Evolutionary conservation across 768 basidiomycete genomes (phyloP).

Genomic region (Tylopilus sp.): DNA sequence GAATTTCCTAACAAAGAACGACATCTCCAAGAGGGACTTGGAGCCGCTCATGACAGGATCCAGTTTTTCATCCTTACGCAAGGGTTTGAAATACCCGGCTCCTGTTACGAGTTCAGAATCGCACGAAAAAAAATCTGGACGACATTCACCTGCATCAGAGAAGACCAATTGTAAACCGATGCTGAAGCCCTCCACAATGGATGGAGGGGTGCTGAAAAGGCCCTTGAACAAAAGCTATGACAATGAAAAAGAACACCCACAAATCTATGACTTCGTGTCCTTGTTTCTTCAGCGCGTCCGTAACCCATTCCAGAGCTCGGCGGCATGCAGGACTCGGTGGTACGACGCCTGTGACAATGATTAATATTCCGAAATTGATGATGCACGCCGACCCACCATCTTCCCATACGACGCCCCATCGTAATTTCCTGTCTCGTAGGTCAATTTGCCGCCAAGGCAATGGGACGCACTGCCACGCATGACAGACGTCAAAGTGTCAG

Average conservation of each 20-base stretch:
- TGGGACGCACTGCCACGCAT: constrained; percentile 36
- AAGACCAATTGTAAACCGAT: constrained; percentile 55
- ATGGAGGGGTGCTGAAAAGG: constrained; percentile 40
- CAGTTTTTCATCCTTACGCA: constrained; percentile 35
- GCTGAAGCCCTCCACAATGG: constrained; percentile 46
- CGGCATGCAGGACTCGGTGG: constrained; percentile 39
- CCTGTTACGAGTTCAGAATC: constrained; percentile 31
- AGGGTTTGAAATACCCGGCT: constrained; percentile 36
- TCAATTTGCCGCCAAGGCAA: constrained; percentile 41
- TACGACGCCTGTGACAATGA: constrained; percentile 29
- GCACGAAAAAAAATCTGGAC: background rate
- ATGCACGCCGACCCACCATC: constrained; percentile 33
- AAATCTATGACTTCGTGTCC: constrained; percentile 42
- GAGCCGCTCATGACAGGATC: constrained; percentile 29
- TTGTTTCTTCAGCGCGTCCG: constrained; percentile 32
- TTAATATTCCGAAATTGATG: background rate
- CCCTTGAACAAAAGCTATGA: background rate
- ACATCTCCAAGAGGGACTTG: constrained; percentile 25
- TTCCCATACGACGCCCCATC: constrained; percentile 40
- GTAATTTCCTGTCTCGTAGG: constrained; percentile 32
- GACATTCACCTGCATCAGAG: constrained; percentile 48
- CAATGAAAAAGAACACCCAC: constrained; percentile 24
- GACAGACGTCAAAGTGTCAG: background rate
- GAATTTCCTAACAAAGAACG: constrained; percentile 39
- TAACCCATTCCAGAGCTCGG: constrained; percentile 35